phyloP scores from a whole-genome alignment of 371 early-diverging fungal species.

The Mortierella sp. region DNA sequence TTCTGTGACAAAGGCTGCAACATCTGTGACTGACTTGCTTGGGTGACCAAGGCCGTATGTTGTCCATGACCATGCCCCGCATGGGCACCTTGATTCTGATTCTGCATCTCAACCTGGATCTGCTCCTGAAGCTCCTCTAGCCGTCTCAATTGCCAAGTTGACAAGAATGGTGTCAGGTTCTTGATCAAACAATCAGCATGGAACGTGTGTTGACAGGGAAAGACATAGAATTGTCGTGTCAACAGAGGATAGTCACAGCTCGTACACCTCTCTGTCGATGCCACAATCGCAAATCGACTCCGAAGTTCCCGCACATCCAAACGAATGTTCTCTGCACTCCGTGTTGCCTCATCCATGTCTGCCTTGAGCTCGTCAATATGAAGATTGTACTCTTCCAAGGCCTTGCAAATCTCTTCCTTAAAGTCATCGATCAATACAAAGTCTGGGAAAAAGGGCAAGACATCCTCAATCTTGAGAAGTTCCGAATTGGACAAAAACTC shows the following conservation, averaged over 20 bases:
- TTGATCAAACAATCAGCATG: conserved; percentile 89
- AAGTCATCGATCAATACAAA: conserved; percentile 95
- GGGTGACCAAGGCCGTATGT: conserved; percentile 1
- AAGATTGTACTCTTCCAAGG: conserved; percentile 86
- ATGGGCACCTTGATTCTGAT: conserved; percentile 45
- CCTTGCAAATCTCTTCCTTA: conserved; percentile 87
- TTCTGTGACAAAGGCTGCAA: not conserved
- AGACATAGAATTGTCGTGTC: conserved; percentile 90
- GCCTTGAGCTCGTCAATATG: conserved; percentile 82
- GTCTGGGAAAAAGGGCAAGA: conserved; percentile 95
- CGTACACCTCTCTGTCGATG: conserved; percentile 83
- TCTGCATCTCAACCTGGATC: conserved; percentile 59
- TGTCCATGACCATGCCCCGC: conserved; percentile 9
- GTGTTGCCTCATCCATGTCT: conserved; percentile 93
- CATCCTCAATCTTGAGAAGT: conserved; percentile 92
- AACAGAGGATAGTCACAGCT: conserved; percentile 81
- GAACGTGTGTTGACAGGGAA: conserved; percentile 95
- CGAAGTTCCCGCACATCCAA: conserved; percentile 81
- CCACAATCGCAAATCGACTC: conserved; percentile 80
- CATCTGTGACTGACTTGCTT: conserved; percentile 8
- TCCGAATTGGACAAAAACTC: conserved; percentile 81
- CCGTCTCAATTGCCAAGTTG: conserved; percentile 53
- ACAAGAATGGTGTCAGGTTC: conserved; percentile 57
- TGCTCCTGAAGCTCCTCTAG: conserved; percentile 67
- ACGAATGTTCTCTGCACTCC: conserved; percentile 85